A percentile compares a stretch with the other conserved stretches of the same genome.
These are phyloP conservation scores for Neurospora tetraspora DNA, from an alignment of 495 filamentous ascomycete species.

Conservation along the genomic window DNA sequence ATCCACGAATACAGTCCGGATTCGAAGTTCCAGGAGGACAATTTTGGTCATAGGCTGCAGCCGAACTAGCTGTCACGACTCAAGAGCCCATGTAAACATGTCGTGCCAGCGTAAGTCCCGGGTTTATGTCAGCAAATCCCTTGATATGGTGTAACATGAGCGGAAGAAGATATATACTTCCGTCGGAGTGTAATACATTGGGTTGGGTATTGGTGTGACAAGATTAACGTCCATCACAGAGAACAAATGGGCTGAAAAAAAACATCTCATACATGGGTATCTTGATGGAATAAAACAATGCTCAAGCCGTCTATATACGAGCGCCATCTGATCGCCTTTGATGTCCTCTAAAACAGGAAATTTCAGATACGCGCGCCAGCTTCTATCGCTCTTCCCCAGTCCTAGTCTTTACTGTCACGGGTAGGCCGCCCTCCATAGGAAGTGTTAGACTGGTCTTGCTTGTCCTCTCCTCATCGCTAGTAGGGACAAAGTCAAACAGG, in stretches of 20 bases:
- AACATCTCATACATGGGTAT: neutral
- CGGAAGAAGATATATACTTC: neutral
- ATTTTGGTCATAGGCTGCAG: neutral
- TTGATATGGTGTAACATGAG: neutral
- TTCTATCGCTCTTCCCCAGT: neutral
- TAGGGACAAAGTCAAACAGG: constrained; percentile 37
- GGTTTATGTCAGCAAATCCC: neutral
- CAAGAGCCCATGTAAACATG: neutral
- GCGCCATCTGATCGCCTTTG: neutral
- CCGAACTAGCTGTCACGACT: neutral
- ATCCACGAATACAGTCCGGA: neutral
- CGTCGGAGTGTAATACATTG: neutral
- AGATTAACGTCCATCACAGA: neutral
- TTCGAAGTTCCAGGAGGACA: neutral
- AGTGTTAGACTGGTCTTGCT: constrained; percentile 50
- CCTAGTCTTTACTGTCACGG: constrained; percentile 27
- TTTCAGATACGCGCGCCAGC: too few relatives aligned
- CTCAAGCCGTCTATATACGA: neutral
- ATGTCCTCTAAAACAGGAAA: neutral
- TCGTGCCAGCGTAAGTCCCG: neutral
- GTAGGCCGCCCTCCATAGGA: constrained; percentile 51
- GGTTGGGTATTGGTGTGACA: neutral
- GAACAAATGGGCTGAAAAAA: neutral
- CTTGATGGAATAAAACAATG: neutral
- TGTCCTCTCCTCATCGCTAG: constrained; percentile 32